Conservation (phyloP, 352 stramenopile genomes). For the Pythium dissotocum region DNA sequence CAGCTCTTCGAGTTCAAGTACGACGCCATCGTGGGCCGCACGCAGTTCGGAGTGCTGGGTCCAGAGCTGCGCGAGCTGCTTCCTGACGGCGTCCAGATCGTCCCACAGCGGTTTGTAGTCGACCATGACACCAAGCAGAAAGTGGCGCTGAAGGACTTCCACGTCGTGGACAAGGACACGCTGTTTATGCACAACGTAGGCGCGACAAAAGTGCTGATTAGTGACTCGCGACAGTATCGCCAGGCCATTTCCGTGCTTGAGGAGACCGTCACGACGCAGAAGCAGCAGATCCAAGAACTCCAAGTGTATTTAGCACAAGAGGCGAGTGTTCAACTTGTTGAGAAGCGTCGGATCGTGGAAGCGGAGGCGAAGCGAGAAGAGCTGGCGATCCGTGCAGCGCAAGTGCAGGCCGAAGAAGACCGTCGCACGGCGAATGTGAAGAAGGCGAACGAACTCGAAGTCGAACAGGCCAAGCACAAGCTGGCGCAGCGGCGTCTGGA, state of each 20-base stretch:
- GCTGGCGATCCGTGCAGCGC: slow-evolving; percentile 43
- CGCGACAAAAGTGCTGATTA: slow-evolving; percentile 84
- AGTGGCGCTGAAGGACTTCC: slow-evolving; percentile 78
- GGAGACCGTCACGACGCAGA: slow-evolving; percentile 30
- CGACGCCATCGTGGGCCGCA: slow-evolving; percentile 65
- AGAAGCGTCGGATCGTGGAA: slow-evolving; percentile 63
- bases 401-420: slow-evolving; percentile 51
- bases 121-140: slow-evolving; percentile 49
- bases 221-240: slow-evolving; percentile 32
- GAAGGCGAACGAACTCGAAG: slow-evolving; percentile 44
- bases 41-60: slow-evolving; percentile 72
- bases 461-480: slow-evolving; percentile 52
- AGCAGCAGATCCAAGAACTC: slow-evolving; percentile 41
- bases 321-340: slow-evolving; percentile 55
- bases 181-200: slow-evolving; percentile 93
- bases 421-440: slow-evolving; percentile 48
- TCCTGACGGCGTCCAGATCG: slow-evolving; percentile 71
- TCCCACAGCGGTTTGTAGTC: slow-evolving; percentile 58
- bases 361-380: slow-evolving; percentile 36
- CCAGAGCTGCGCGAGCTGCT: slow-evolving; percentile 55
- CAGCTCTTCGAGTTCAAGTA: slow-evolving; percentile 83
- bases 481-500: slow-evolving; percentile 49
- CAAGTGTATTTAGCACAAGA: slow-evolving; percentile 63
- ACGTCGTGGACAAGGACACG: slow-evolving; percentile 85
- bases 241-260: slow-evolving; percentile 38